Percentiles rank a stretch among this genome's conserved stretches.
phyloP scores from a whole-genome alignment of 2,329 filamentous ascomycete species.

The Hymenoscyphus repandus region DNA sequence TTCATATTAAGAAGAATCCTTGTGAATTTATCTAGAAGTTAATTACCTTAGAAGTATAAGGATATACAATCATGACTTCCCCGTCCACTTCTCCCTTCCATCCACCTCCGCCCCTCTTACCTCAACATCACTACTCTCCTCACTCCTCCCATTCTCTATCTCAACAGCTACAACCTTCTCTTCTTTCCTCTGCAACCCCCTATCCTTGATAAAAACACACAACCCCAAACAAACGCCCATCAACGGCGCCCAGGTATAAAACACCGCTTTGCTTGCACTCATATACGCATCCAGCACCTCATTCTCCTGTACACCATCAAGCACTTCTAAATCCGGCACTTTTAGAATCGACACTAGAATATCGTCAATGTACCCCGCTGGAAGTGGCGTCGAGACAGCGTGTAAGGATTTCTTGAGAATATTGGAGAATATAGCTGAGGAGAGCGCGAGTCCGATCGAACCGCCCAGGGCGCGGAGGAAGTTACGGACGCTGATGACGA shows the following conservation, averaged over 20 bases:
- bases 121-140: too few relatives aligned
- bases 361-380: slow-evolving; percentile 10
- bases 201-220: slow-evolving; percentile 47
- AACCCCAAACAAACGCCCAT: slow-evolving; percentile 45
- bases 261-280: slow-evolving; percentile 48
- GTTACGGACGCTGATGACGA: slow-evolving; percentile 58
- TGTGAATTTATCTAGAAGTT: too few relatives aligned
- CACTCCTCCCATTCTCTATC: too few relatives aligned
- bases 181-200: slow-evolving; percentile 37
- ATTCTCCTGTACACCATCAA: slow-evolving; percentile 22
- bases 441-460: slow-evolving; percentile 51
- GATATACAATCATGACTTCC: too few relatives aligned
- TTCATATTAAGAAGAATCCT: too few relatives aligned
- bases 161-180: slow-evolving; percentile 16
- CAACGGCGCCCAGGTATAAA: slow-evolving; percentile 50
- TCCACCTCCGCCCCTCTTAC: too few relatives aligned
- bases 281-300: slow-evolving; percentile 46
- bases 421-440: slow-evolving; percentile 44
- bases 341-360: slow-evolving; percentile 25
- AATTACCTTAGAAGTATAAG: too few relatives aligned
- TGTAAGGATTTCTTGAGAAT: slow-evolving; percentile 24
- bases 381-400: slow-evolving; percentile 14
- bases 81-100: too few relatives aligned
- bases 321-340: slow-evolving; percentile 19
- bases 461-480: slow-evolving; percentile 57